Evolutionary conservation across 2,329 filamentous ascomycete genomes (phyloP), one percentile per base, ranked within the genome.

Genomic region (Phaeophleospora eucalypticola): DNA sequence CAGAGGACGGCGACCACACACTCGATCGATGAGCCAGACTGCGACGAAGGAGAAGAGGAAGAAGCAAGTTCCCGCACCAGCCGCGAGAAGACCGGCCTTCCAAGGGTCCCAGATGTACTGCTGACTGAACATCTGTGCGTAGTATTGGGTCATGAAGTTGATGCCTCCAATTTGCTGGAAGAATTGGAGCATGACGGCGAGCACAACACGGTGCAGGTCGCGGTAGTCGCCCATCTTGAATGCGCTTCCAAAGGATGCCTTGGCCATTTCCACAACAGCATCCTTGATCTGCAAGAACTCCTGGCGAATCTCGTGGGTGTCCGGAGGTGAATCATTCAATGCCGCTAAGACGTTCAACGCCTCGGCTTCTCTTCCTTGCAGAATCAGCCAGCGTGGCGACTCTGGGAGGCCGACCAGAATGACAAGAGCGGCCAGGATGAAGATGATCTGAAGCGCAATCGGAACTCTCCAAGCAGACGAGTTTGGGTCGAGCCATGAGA

Each of bases 301-400:
- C 21, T 67, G 66, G 17, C 70, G 65, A 21, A 79, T 60, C 37
- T 67, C 68, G 16, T 65, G 59, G 41, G 75, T 69, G 16, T 76
- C 72, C 21, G 64, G 60, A 6, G 71, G 63, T 15, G 74, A 68
- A 40, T 78, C 72, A 45, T 71, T 67, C 3, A 79, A 61, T 14
- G 72, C 73, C 2, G 61, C 64, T 21, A 78, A 59, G 2, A 78
- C 73, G 12, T 70, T 61, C 9, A 71, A 58, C 0, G 76, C 75
- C 53, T 78, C 72, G 16, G 78, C 71, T 50, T 79, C 75, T 12
- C 71, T 68, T 34, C 77, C 78, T 58, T 78, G 77, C 39, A 80
- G 61, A 19, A 81, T 73, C 4, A 82, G 68, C 75, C 78, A 68
- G 7, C 65, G 58, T 2, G 65, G 65, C 2, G 61, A 65, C 44